phyloP scores from a whole-genome alignment of 768 basidiomycete genomes.

The Naganishia kalamii region DNA sequence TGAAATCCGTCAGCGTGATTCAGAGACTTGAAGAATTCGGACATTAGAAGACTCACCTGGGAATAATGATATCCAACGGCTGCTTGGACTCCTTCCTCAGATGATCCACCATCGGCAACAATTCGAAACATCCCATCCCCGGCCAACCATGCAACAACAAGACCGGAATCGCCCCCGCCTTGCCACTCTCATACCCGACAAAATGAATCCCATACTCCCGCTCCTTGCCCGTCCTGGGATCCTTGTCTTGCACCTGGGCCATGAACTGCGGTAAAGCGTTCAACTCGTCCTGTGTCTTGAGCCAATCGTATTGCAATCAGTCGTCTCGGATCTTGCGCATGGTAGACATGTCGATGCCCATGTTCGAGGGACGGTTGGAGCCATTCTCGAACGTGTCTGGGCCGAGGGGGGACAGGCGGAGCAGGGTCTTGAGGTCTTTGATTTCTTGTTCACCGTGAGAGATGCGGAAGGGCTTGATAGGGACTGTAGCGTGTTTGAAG shows the following conservation, averaged over 20 bases:
- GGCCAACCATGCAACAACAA: constrained; percentile 21
- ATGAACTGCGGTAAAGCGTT: constrained; percentile 21
- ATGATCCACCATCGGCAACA: constrained; percentile 26
- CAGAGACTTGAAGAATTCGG: neutral
- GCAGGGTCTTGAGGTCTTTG: constrained; percentile 20
- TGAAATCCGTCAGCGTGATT: neutral
- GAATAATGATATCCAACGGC: constrained; percentile 28
- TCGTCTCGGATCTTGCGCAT: constrained; percentile 12
- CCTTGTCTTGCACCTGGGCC: neutral
- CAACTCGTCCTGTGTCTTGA: neutral
- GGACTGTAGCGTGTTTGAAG: constrained; percentile 18
- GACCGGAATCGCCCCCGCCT: constrained; percentile 2
- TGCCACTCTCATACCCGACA: neutral
- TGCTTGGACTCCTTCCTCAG: constrained; percentile 22
- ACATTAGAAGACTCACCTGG: constrained; percentile 6
- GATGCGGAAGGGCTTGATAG: constrained; percentile 20
- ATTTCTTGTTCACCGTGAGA: constrained; percentile 17
- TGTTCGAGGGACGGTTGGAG: neutral
- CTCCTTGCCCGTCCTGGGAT: neutral
- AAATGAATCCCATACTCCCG: constrained; percentile 11
- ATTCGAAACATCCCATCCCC: constrained; percentile 27
- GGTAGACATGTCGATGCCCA: constrained; percentile 1
- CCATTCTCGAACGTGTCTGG: constrained; percentile 17
- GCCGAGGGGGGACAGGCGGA: constrained; percentile 19
- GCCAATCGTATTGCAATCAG: constrained; percentile 19